Evolutionary conservation across 1,284 basidiomycete species (phyloP).

Genomic region (Earliella scabrosa): DNA sequence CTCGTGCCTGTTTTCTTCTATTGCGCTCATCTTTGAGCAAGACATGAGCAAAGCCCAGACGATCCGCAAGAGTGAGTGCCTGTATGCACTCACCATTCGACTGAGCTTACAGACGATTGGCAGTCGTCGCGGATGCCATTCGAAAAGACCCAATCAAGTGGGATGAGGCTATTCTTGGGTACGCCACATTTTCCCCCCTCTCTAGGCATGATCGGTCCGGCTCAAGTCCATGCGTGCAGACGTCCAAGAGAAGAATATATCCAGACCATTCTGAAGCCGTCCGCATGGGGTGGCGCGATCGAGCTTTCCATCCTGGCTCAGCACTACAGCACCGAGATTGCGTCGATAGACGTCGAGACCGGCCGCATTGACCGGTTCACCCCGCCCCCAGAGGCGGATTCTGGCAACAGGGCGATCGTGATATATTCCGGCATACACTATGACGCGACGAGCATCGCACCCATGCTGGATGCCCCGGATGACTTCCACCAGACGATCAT

Average conservation of each 20-base stretch:
- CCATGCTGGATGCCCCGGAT: conserved; percentile 68
- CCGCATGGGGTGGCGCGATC: conserved; percentile 94
- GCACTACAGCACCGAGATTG: conserved; percentile 85
- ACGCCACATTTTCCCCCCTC: conserved; percentile 27
- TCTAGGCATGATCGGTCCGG: too few relatives aligned
- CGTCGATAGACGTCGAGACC: conserved; percentile 89
- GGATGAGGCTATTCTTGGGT: conserved; percentile 87
- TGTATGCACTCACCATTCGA: background rate
- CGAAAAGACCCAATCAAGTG: conserved; percentile 71
- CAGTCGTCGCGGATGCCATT: conserved; percentile 86
- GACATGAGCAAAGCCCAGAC: conserved; percentile 66
- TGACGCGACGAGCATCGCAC: conserved; percentile 86
- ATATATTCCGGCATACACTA: conserved; percentile 96
- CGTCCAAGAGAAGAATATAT: conserved; percentile 80
- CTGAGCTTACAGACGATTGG: too few relatives aligned
- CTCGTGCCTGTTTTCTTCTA: conserved; percentile 88
- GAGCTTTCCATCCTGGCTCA: conserved; percentile 83
- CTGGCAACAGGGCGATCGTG: conserved; percentile 59
- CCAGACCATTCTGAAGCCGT: conserved; percentile 74
- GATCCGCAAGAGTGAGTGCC: conserved; percentile 65
- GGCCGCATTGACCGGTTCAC: conserved; percentile 88
- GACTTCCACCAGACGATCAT: conserved; percentile 92
- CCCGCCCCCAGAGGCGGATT: conserved; percentile 46
- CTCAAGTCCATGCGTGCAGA: too few relatives aligned
- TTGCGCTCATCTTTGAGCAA: conserved; percentile 86